Evolutionary conservation across 1,284 basidiomycete genomes (phyloP).

Genomic region (Entoloma clypeatum): DNA sequence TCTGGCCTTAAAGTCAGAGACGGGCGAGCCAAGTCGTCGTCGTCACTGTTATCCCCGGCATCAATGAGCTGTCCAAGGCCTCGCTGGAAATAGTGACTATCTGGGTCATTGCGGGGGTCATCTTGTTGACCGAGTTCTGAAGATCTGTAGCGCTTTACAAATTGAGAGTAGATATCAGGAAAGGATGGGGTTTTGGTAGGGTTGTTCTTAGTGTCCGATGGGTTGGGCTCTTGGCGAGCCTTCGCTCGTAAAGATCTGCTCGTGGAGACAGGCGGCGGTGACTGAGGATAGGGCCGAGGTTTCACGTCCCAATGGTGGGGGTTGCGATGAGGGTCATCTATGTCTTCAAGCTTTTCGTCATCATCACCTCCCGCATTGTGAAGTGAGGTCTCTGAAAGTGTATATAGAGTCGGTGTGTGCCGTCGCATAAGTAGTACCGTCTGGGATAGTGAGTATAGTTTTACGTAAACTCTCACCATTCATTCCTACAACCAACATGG

Average conservation of each 20-base stretch:
- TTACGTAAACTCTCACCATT: slow-evolving; percentile 7
- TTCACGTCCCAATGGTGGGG: slow-evolving; percentile 28
- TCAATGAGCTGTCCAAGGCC: slow-evolving; percentile 69
- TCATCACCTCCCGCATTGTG: slow-evolving; percentile 44
- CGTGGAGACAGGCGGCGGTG: slow-evolving; percentile 27
- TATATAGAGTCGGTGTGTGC: slow-evolving; percentile 64
- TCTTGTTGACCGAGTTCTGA: slow-evolving; percentile 51
- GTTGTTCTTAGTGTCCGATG: slow-evolving; percentile 21
- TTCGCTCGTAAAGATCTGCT: slow-evolving; percentile 32
- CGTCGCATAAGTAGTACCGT: slow-evolving; percentile 29
- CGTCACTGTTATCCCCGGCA: slow-evolving; percentile 67
- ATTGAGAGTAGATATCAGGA: slow-evolving; percentile 72
- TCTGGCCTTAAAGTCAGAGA: slow-evolving; percentile 41
- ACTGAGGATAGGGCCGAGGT: slow-evolving; percentile 29
- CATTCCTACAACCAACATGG: slow-evolving; percentile 52
- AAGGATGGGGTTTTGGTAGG: slow-evolving; percentile 40
- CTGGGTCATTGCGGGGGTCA: slow-evolving; percentile 68
- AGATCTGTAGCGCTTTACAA: slow-evolving; percentile 68
- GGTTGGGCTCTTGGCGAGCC: slow-evolving; percentile 28
- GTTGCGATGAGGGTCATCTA: slow-evolving; percentile 17
- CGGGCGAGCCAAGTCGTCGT: slow-evolving; percentile 54
- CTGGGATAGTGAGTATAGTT: neutral
- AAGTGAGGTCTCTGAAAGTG: slow-evolving; percentile 56
- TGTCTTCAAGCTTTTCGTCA: slow-evolving; percentile 31
- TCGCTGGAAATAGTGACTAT: slow-evolving; percentile 70